Conservation (phyloP, 192 early-diverging fungal species). For the Backusella tuberculispora region DNA sequence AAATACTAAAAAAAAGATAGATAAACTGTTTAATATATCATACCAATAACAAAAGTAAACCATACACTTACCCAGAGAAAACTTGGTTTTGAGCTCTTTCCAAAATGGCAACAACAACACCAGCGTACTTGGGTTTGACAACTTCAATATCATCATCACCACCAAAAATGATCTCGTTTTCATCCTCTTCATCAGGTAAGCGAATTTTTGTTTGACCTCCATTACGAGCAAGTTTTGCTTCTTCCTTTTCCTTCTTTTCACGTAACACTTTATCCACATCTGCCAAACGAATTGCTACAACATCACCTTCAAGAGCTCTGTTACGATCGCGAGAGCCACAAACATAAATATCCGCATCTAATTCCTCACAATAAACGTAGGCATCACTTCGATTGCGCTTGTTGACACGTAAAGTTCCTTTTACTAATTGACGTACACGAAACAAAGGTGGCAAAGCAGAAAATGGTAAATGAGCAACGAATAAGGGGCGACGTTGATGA, state of each 20-base stretch:
- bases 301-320: conserved; percentile 82
- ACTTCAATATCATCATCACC: conserved; percentile 55
- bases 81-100: conserved; percentile 58
- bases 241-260: conserved; percentile 59
- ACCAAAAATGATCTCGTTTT: conserved; percentile 49
- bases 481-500: conserved; percentile 54
- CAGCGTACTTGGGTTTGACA: conserved; percentile 59
- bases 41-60: background rate
- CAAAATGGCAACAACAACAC: conserved; percentile 60
- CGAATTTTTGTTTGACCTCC: conserved; percentile 50
- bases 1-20: conserved; percentile 18
- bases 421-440: conserved; percentile 56
- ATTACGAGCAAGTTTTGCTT: conserved; percentile 57
- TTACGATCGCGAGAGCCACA: conserved; percentile 76
- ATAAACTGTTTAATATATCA: background rate
- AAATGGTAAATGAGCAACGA: conserved; percentile 59
- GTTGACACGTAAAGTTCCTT: conserved; percentile 84
- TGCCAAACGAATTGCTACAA: conserved; percentile 73
- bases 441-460: conserved; percentile 54
- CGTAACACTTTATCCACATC: conserved; percentile 64
- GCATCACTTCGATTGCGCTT: conserved; percentile 82
- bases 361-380: conserved; percentile 79
- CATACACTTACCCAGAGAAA: conserved; percentile 52
- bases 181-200: conserved; percentile 57
- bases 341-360: conserved; percentile 79